Base-by-base conservation (phyloP, 495 filamentous ascomycete genomes). In the Aspergillus leporis region DNA sequence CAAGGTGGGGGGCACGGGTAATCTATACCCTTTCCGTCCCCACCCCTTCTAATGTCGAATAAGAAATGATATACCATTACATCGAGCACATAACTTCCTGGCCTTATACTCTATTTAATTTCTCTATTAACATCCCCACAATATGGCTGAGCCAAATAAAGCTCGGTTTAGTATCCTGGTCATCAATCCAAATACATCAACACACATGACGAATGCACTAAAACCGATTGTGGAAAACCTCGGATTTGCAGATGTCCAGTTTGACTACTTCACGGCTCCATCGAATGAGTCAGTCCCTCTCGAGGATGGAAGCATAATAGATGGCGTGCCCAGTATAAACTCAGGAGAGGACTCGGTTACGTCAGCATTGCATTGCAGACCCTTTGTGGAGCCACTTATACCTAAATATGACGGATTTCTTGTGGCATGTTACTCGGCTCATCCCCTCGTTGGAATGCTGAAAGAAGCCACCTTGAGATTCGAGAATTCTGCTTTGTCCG, bases 161-260 rank as follows among this genome's bases (percentile, higher is more conserved):
- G 45, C 58, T 7, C 56, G 59, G 40, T 67, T 75, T 60, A 66
- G 63, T 46, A 90, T 97, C 64, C 76, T 97, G 63, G 81, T 97
- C 62, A 85, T 97, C 71, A 97, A 98, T 66, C 93, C 93, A 32
- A 98, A 98, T 74, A 93, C 91, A 23, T 92, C 88, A 2, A 65
- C 74, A 40, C 78, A 84, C 49, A 97, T 98, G 92, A 97, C 93
- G 0, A 79, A 86, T 10, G 85, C 83, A 5, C 74, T 97, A 53
- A 81, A 81, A 50, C 82, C 86, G 0, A 80, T 92, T 3, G 75
- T 94, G 57, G 71, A 81, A 23, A 67, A 61, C 25, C 74, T 83
- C 53, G 72, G 73, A 55, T 80, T 77, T 55, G 54, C 66, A 54
- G 74, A 81, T 74, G 76, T 83, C 30, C 59, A 70, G 14, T 81